Evolutionary conservation across 176 grass and related monocot species (phyloP).

Genomic region (Oryza officinalis): DNA sequence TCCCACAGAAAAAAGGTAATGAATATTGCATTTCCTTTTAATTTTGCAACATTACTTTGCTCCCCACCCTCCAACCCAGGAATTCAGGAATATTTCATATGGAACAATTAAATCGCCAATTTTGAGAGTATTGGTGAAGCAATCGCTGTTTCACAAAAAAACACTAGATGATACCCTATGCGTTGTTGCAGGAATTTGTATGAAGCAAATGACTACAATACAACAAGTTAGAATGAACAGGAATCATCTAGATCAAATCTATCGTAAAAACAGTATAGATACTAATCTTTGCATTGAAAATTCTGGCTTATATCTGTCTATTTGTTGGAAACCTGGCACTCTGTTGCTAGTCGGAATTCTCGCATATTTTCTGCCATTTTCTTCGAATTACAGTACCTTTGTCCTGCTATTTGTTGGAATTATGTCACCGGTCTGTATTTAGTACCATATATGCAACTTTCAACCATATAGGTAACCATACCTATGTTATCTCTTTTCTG

Average conservation of each 20-base stretch:
- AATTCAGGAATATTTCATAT: not conserved
- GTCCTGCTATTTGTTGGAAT: not conserved
- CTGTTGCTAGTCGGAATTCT: not conserved
- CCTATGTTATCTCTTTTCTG: not conserved
- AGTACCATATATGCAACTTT: not conserved
- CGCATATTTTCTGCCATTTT: not conserved
- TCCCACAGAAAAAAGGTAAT: too few relatives aligned
- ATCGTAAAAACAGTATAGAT: not conserved
- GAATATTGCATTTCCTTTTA: not conserved
- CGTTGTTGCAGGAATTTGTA: too few relatives aligned
- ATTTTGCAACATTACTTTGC: not conserved
- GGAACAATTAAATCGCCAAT: not conserved
- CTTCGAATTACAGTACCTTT: not conserved
- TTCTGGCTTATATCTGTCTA: not conserved
- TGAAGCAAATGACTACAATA: too few relatives aligned
- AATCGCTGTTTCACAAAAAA: too few relatives aligned
- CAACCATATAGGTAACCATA: not conserved
- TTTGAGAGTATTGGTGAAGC: not conserved
- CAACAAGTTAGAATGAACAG: too few relatives aligned
- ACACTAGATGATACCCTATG: too few relatives aligned
- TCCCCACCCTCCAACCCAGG: not conserved
- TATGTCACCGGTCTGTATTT: not conserved
- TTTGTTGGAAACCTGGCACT: too few relatives aligned
- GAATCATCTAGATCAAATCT: too few relatives aligned
- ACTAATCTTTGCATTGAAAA: not conserved